phyloP scores from a whole-genome alignment of 805 yeast genomes.

The Tetrapisispora fleetii region DNA sequence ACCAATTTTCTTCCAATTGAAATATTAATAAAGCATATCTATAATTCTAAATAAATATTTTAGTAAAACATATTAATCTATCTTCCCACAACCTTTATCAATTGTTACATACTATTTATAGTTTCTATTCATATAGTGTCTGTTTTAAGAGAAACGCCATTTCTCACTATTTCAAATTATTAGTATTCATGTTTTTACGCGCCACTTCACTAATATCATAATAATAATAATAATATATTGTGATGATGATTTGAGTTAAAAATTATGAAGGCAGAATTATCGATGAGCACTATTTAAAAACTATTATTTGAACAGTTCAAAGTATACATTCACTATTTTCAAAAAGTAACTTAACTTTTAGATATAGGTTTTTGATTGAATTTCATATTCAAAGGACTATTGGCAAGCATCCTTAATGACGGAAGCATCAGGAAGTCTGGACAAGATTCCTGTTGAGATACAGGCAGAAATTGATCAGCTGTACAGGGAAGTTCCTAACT shows the following conservation, averaged over 20 bases:
- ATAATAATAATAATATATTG: too few species aligned
- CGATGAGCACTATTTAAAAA: too few species aligned
- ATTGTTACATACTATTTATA: background rate
- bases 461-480: conserved; percentile 49
- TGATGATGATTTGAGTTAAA: background rate
- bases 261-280: too few species aligned
- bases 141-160: background rate
- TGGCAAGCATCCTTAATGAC: background rate
- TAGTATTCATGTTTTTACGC: background rate
- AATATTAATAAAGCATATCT: background rate
- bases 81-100: background rate
- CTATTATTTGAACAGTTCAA: too few species aligned
- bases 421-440: background rate
- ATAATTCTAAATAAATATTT: background rate
- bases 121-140: too few species aligned
- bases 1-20: conserved; percentile 13
- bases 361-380: too few species aligned
- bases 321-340: too few species aligned
- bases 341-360: background rate
- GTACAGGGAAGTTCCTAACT: conserved; percentile 43
- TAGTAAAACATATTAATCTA: too few species aligned
- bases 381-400: background rate
- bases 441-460: conserved; percentile 28
- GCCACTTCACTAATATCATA: background rate
- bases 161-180: too few species aligned